phyloP scores from a whole-genome alignment of 2,329 filamentous ascomycete species.

The Alternaria postmessia region DNA sequence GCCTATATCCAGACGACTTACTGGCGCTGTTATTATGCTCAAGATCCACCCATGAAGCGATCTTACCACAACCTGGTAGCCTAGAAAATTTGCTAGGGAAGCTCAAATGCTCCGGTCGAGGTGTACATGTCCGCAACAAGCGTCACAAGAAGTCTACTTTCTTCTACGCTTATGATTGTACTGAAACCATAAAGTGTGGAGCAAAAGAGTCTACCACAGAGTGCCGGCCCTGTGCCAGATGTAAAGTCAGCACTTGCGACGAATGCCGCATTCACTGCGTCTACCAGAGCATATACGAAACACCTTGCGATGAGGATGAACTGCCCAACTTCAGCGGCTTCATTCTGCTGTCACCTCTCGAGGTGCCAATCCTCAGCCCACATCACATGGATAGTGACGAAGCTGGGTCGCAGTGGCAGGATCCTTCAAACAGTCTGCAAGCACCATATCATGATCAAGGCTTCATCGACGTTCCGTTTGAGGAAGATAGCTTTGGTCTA shows the following conservation, averaged over 20 bases:
- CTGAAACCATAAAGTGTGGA: slow-evolving; percentile 35
- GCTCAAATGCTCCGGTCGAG: slow-evolving; percentile 38
- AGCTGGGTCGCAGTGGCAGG: slow-evolving; percentile 13
- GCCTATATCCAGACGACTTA: slow-evolving; percentile 38
- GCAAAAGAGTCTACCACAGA: slow-evolving; percentile 19
- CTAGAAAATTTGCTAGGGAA: slow-evolving; percentile 37
- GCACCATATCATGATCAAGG: slow-evolving; percentile 44
- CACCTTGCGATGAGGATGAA: slow-evolving; percentile 36
- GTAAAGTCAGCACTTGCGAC: slow-evolving; percentile 43
- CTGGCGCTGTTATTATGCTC: slow-evolving; percentile 39
- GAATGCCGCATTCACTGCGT: slow-evolving; percentile 48
- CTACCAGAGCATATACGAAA: slow-evolving; percentile 42
- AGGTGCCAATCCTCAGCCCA: slow-evolving; percentile 42
- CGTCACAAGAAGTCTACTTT: slow-evolving; percentile 35
- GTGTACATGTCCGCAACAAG: slow-evolving; percentile 31
- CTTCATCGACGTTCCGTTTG: slow-evolving; percentile 40
- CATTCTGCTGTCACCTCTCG: slow-evolving; percentile 31
- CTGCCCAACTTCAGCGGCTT: slow-evolving; percentile 44
- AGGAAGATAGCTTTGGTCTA: slow-evolving; percentile 22
- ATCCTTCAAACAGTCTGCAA: slow-evolving; percentile 11
- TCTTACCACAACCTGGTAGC: slow-evolving; percentile 36
- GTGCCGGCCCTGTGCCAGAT: slow-evolving; percentile 36
- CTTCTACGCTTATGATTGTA: slow-evolving; percentile 34
- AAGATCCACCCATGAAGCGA: slow-evolving; percentile 33
- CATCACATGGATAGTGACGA: slow-evolving; percentile 27